These are phyloP conservation scores for Clarkia xantiana DNA, from an alignment of 345 rosid genomes.

Conservation along the genomic window DNA sequence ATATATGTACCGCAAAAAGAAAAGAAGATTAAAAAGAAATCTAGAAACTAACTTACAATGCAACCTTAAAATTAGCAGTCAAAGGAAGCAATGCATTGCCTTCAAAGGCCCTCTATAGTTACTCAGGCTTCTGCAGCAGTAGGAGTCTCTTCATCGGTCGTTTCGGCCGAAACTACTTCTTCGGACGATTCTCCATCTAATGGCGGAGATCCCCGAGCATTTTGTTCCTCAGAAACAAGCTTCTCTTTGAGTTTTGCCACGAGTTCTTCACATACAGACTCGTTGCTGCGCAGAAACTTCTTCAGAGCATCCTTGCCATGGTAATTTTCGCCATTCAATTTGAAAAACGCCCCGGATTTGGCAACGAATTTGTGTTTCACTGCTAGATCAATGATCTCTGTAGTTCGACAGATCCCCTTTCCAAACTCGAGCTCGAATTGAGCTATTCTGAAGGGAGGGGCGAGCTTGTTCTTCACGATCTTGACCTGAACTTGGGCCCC, in stretches of 20 bases:
- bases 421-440: slow-evolving; percentile 91
- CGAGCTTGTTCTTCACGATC: slow-evolving; percentile 89
- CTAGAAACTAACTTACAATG: too few relatives aligned
- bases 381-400: slow-evolving; percentile 64
- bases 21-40: too few relatives aligned
- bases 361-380: slow-evolving; percentile 57
- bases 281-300: slow-evolving; percentile 37
- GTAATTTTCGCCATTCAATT: slow-evolving; percentile 31
- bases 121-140: slow-evolving; percentile 45
- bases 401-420: slow-evolving; percentile 65
- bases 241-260: slow-evolving; percentile 44
- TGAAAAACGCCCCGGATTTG: slow-evolving; percentile 35
- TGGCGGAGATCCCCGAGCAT: slow-evolving; percentile 15
- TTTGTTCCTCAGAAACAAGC: slow-evolving; percentile 22
- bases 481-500: slow-evolving; percentile 73
- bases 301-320: slow-evolving; percentile 79
- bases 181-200: slow-evolving; percentile 23
- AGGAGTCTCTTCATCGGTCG: slow-evolving; percentile 59
- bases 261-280: slow-evolving; percentile 43
- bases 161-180: slow-evolving; percentile 9
- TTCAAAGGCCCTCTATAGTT: too few relatives aligned
- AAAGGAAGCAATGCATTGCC: too few relatives aligned
- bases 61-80: too few relatives aligned
- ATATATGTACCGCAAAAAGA: too few relatives aligned
- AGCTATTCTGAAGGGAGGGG: slow-evolving; percentile 79